Percentiles rank a stretch among this genome's conserved stretches.
These are phyloP conservation scores for Albizia julibrissin DNA, from an alignment of 306 rosid species.

Conservation along the genomic window DNA sequence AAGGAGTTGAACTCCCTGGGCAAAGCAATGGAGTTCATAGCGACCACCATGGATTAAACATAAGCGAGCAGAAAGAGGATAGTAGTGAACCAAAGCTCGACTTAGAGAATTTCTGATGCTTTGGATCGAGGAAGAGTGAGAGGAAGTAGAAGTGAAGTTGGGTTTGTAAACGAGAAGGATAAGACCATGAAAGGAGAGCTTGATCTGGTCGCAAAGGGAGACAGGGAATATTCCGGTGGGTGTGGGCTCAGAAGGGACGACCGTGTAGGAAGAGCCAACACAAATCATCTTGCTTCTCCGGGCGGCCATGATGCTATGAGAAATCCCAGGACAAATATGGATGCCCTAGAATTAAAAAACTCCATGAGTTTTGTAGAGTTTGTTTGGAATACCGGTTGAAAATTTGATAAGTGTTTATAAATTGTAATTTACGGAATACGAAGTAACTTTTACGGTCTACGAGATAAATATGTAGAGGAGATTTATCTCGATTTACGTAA, in stretches of 20 bases:
- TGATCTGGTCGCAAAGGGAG: slow-evolving; percentile 41
- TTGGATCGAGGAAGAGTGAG: not conserved
- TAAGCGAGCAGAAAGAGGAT: slow-evolving; percentile 38
- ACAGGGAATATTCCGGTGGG: slow-evolving; percentile 26
- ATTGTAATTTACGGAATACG: no score
- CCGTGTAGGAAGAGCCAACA: not conserved
- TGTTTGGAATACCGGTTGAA: no score
- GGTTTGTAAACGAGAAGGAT: slow-evolving; percentile 26
- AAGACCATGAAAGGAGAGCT: slow-evolving; percentile 31
- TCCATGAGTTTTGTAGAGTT: no score
- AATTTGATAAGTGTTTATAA: no score
- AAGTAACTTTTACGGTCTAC: no score
- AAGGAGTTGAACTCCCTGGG: slow-evolving; percentile 26
- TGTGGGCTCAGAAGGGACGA: slow-evolving; percentile 29
- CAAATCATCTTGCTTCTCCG: not conserved
- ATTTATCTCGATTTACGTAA: no score
- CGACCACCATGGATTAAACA: not conserved
- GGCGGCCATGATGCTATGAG: not conserved
- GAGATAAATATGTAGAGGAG: no score
- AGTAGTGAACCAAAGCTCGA: slow-evolving; percentile 26
- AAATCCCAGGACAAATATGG: no score
- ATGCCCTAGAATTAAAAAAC: no score
- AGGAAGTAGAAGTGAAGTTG: not conserved
- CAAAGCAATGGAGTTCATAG: slow-evolving; percentile 30
- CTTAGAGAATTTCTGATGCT: slow-evolving; percentile 32